Conservation (phyloP, 495 filamentous ascomycete species). For the Clohesyomyces aquaticus region DNA sequence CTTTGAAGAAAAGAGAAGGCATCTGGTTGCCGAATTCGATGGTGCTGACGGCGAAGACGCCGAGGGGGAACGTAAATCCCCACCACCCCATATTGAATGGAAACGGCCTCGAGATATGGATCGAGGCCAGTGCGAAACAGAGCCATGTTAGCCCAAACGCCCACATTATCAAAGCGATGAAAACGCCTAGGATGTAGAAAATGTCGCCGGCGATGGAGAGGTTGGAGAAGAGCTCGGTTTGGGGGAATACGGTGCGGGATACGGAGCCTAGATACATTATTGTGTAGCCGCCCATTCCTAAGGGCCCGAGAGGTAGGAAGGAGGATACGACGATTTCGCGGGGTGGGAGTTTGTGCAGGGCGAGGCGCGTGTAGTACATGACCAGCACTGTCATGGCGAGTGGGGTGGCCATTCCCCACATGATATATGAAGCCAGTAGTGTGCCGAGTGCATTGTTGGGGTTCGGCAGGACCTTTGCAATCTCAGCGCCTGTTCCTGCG, state of each 20-base stretch:
- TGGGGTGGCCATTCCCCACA: conserved; percentile 64
- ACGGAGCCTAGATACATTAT: conserved; percentile 62
- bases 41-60: conserved; percentile 45
- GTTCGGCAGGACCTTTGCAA: conserved; percentile 59
- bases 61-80: conserved; percentile 49
- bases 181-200: conserved; percentile 59
- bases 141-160: conserved; percentile 65
- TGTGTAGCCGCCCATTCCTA: conserved; percentile 64
- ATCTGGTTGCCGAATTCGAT: conserved; percentile 45
- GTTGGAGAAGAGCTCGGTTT: conserved; percentile 53
- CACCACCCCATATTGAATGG: conserved; percentile 51
- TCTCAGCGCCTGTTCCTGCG: conserved; percentile 58
- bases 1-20: conserved; percentile 46
- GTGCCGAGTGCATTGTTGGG: conserved; percentile 61
- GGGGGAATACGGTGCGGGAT: conserved; percentile 56
- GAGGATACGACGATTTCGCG: conserved; percentile 65
- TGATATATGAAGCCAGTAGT: conserved; percentile 58
- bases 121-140: conserved; percentile 57
- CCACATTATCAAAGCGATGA: conserved; percentile 63
- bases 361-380: conserved; percentile 66
- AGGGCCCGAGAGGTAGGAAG: conserved; percentile 65
- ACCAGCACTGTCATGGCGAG: conserved; percentile 61
- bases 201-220: conserved; percentile 52
- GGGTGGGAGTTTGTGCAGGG: conserved; percentile 62
- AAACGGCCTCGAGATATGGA: conserved; percentile 41